A percentile compares a stretch with the other conserved stretches of the same genome.
These are phyloP conservation scores for Gillenia trifoliata DNA, from an alignment of 306 rosid genomes.

Conservation along the genomic window DNA sequence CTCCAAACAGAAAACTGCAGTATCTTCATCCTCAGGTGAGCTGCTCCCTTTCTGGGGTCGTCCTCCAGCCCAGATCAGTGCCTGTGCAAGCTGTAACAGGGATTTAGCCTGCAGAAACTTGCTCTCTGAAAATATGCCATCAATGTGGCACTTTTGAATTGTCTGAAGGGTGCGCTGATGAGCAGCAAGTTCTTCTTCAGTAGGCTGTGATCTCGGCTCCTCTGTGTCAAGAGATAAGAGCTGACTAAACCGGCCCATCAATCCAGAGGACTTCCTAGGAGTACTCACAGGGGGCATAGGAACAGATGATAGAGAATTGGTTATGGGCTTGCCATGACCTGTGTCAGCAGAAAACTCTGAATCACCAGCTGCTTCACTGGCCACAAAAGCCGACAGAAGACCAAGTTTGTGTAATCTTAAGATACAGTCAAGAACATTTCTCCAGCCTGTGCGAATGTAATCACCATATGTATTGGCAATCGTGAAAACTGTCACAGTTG, in stretches of 20 bases:
- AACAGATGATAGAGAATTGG: slow-evolving; percentile 68
- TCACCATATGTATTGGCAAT: slow-evolving; percentile 93
- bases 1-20: slow-evolving; percentile 93
- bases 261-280: slow-evolving; percentile 80
- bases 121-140: slow-evolving; percentile 90
- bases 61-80: slow-evolving; percentile 90
- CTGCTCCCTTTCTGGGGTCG: slow-evolving; percentile 77
- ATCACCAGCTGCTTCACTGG: slow-evolving; percentile 91
- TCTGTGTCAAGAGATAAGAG: slow-evolving; percentile 91
- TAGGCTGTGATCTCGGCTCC: slow-evolving; percentile 94
- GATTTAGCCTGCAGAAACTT: slow-evolving; percentile 94
- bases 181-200: slow-evolving; percentile 96
- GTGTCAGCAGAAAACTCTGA: slow-evolving; percentile 71
- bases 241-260: slow-evolving; percentile 98
- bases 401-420: slow-evolving; percentile 93
- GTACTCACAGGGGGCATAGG: slow-evolving; percentile 67
- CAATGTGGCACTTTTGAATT: slow-evolving; percentile 86
- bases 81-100: slow-evolving; percentile 83
- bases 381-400: slow-evolving; percentile 89
- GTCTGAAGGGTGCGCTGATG: slow-evolving; percentile 90
- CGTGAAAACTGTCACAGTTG: slow-evolving; percentile 84
- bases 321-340: slow-evolving; percentile 59
- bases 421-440: slow-evolving; percentile 91
- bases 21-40: slow-evolving; percentile 91
- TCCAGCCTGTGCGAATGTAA: slow-evolving; percentile 93